phyloP scores from a whole-genome alignment of 1,284 basidiomycete species.

The Naganishia sp. region DNA sequence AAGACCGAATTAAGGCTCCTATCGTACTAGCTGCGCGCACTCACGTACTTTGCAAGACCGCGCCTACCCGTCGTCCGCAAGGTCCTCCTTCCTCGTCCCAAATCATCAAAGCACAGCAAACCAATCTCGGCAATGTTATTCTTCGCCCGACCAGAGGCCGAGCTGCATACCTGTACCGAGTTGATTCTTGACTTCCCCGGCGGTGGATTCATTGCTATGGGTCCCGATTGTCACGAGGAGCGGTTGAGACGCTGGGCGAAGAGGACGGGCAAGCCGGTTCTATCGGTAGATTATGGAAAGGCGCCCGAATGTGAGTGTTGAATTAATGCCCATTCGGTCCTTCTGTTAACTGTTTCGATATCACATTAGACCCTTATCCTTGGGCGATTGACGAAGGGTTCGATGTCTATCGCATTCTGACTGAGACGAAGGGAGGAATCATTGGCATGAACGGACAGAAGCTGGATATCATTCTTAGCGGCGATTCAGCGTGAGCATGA shows the following conservation, averaged over 20 bases:
- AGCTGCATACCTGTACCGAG: conserved; percentile 70
- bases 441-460: conserved; percentile 74
- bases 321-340: background rate
- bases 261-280: conserved; percentile 73
- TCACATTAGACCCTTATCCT: conserved; percentile 77
- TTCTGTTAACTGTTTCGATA: background rate
- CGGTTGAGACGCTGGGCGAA: conserved; percentile 84
- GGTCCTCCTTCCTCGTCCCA: conserved; percentile 77
- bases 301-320: conserved; percentile 80
- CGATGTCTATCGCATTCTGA: conserved; percentile 79
- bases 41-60: conserved; percentile 63
- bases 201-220: conserved; percentile 95
- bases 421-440: conserved; percentile 73
- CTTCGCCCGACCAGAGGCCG: conserved; percentile 70
- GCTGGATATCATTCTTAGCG: conserved; percentile 74
- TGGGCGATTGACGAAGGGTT: conserved; percentile 94
- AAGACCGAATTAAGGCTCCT: background rate
- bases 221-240: conserved; percentile 92
- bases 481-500: conserved; percentile 83
- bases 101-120: conserved; percentile 70
- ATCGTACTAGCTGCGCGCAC: conserved; percentile 63
- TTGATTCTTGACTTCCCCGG: conserved; percentile 90
- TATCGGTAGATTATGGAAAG: conserved; percentile 92
- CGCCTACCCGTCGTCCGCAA: conserved; percentile 68
- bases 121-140: conserved; percentile 84